Conservation (phyloP, 805 yeast genomes). For the Vanderwaltozyma yarrowii region DNA sequence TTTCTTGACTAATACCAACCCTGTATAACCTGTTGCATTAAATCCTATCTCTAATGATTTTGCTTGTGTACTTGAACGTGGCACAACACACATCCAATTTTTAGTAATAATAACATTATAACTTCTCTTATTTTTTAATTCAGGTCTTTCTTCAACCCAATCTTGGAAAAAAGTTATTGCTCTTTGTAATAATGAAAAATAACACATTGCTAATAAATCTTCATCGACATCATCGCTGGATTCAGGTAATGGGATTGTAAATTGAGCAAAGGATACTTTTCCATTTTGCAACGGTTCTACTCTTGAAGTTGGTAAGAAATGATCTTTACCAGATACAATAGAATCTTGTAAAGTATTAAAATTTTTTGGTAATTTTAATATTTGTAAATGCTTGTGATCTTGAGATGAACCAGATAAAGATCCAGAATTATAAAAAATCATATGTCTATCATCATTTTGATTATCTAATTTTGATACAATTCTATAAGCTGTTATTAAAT, state of each 20-base stretch:
- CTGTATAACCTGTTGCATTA: constrained; percentile 74
- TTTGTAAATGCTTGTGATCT: constrained; percentile 86
- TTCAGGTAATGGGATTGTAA: constrained; percentile 52
- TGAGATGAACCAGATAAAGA: constrained; percentile 88
- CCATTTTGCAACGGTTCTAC: constrained; percentile 52
- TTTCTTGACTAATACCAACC: constrained; percentile 67
- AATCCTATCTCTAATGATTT: constrained; percentile 42
- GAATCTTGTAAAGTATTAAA: constrained; percentile 50
- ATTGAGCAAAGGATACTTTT: constrained; percentile 73
- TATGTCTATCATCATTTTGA: constrained; percentile 36
- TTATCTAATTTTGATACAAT: constrained; percentile 42
- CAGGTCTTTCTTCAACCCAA: constrained; percentile 22
- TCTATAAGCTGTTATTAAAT: constrained; percentile 48
- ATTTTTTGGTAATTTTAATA: constrained; percentile 56
- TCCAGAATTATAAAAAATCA: constrained; percentile 87
- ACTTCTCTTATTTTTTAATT: constrained; percentile 34
- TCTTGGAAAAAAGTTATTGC: constrained; percentile 58
- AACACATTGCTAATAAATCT: constrained; percentile 55
- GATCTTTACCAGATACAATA: constrained; percentile 32
- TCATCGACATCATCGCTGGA: constrained; percentile 37
- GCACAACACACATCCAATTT: constrained; percentile 79
- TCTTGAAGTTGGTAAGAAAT: constrained; percentile 45
- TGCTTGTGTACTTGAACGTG: constrained; percentile 53
- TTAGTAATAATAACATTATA: constrained; percentile 78
- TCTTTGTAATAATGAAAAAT: constrained; percentile 62